phyloP scores from a whole-genome alignment of 2,329 filamentous ascomycete genomes.

The Clonostachys chloroleuca region DNA sequence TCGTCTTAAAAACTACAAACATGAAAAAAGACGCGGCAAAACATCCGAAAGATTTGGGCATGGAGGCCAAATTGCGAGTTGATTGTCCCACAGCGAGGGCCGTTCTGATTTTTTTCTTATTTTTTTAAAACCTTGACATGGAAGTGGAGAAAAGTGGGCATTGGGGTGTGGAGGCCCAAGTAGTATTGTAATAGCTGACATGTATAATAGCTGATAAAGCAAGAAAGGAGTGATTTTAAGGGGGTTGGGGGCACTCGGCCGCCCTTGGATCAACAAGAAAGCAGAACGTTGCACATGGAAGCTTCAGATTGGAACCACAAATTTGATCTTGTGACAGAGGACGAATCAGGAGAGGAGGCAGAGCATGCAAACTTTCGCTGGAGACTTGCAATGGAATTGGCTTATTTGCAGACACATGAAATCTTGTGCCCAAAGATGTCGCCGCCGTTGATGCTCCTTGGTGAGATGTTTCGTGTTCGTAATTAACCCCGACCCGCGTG shows the following conservation, averaged over 20 bases:
- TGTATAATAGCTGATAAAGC: constrained; percentile 8
- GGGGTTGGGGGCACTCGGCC: neutral
- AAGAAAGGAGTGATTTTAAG: neutral
- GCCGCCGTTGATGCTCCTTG: too few species aligned
- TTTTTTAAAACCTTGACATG: neutral
- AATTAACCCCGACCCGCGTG: too few species aligned
- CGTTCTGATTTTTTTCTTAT: too few species aligned
- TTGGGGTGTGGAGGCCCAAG: constrained; percentile 1
- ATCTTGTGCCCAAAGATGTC: neutral
- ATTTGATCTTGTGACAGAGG: neutral
- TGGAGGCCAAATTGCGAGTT: too few species aligned
- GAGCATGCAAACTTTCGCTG: neutral
- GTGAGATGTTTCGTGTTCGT: too few species aligned
- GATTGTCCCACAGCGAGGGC: too few species aligned
- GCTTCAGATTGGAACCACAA: neutral
- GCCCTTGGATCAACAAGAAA: neutral
- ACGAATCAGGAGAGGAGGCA: neutral
- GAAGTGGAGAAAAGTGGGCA: constrained; percentile 1
- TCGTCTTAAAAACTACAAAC: neutral
- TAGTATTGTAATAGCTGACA: constrained; percentile 5
- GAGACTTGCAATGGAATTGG: neutral
- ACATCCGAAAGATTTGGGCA: too few species aligned
- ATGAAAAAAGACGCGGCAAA: neutral
- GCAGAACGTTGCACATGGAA: neutral
- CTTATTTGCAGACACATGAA: neutral